A percentile compares a stretch with the other conserved stretches of the same genome.
phyloP scores from a whole-genome alignment of 768 basidiomycete species.

The Auricularia heimuer region DNA sequence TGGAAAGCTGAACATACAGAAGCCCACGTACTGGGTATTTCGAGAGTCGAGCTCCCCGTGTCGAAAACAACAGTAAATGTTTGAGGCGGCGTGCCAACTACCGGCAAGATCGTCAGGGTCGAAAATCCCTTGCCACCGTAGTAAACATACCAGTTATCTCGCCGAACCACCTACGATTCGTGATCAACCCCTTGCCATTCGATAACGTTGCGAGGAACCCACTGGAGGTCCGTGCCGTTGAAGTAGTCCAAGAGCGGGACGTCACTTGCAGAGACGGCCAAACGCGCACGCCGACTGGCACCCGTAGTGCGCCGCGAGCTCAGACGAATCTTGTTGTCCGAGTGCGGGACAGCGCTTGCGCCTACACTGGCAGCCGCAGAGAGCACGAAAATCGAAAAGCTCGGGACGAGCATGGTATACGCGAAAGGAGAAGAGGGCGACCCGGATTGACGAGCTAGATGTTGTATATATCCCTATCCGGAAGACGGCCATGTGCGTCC shows the following conservation, averaged over 20 bases:
- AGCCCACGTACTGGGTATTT: slow-evolving; percentile 33
- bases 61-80: slow-evolving; percentile 42
- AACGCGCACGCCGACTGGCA: background rate
- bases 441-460: too few relatives aligned
- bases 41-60: slow-evolving; percentile 40
- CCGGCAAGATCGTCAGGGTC: background rate
- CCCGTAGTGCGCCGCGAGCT: background rate
- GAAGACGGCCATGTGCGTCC: too few relatives aligned
- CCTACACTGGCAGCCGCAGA: background rate
- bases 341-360: background rate
- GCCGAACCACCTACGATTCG: slow-evolving; percentile 38
- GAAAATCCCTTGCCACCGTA: background rate
- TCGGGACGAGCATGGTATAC: too few relatives aligned
- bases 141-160: slow-evolving; percentile 32
- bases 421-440: too few relatives aligned
- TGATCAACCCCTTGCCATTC: background rate
- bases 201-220: slow-evolving; percentile 11
- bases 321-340: background rate
- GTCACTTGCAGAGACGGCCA: slow-evolving; percentile 22
- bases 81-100: slow-evolving; percentile 49
- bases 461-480: too few relatives aligned
- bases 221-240: slow-evolving; percentile 51
- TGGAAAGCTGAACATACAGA: background rate
- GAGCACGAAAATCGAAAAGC: too few relatives aligned
- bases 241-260: slow-evolving; percentile 44